Conservation (phyloP, 495 filamentous ascomycete species). For the Xylaria intraflava region DNA sequence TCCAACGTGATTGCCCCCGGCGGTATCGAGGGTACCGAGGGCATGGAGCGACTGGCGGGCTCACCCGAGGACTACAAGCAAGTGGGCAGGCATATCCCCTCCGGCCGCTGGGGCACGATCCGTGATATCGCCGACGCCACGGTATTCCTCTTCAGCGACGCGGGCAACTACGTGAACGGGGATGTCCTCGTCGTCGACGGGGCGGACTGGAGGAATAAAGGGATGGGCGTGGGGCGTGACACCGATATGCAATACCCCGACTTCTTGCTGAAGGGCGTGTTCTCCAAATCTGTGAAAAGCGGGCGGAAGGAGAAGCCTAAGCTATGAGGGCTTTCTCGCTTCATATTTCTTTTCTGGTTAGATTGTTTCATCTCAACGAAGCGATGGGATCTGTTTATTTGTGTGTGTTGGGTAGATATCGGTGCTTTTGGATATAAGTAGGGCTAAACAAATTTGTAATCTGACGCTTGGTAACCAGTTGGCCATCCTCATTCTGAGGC, state of each 20-base stretch:
- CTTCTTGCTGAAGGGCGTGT: slow-evolving; percentile 35
- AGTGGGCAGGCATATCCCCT: slow-evolving; percentile 44
- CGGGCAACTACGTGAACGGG: slow-evolving; percentile 78
- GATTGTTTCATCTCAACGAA: background rate
- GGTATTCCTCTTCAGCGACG: slow-evolving; percentile 75
- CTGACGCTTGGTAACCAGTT: too few species aligned
- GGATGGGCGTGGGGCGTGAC: slow-evolving; percentile 39
- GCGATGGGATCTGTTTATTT: background rate
- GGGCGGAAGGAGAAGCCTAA: slow-evolving; percentile 36
- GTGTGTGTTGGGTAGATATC: background rate
- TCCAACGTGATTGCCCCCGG: slow-evolving; percentile 83
- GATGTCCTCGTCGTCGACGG: slow-evolving; percentile 74
- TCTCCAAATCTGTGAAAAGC: slow-evolving; percentile 36
- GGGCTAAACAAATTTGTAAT: background rate
- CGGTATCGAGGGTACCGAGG: slow-evolving; percentile 61
- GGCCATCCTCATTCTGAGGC: too few species aligned
- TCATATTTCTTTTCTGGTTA: background rate
- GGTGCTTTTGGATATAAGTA: background rate
- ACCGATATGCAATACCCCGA: slow-evolving; percentile 40
- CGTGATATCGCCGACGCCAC: slow-evolving; percentile 91
- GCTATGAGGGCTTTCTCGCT: slow-evolving; percentile 20
- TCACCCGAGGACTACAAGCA: slow-evolving; percentile 30
- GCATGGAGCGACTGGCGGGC: slow-evolving; percentile 48
- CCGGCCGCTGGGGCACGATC: slow-evolving; percentile 69
- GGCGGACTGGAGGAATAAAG: slow-evolving; percentile 57